These are phyloP conservation scores for Termitomyces titanicus DNA, from an alignment of 768 basidiomycete species.

Conservation along the genomic window DNA sequence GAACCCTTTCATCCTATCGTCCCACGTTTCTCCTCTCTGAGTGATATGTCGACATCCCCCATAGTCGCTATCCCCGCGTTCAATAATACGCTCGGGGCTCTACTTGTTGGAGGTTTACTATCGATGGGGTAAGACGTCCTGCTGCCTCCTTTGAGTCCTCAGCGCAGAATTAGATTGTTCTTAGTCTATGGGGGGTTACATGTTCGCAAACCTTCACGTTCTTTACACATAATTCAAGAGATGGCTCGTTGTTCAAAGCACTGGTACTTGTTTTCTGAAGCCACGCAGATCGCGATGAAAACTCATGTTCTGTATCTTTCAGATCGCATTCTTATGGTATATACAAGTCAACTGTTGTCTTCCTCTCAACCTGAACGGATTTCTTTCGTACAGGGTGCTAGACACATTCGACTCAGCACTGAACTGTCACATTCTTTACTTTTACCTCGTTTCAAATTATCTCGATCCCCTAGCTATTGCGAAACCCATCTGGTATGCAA, in stretches of 20 bases:
- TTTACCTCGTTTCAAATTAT: conserved; percentile 55
- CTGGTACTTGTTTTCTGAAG: conserved; percentile 25
- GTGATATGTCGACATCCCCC: conserved; percentile 12
- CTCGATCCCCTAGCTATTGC: conserved; percentile 40
- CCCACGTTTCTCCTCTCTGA: neutral
- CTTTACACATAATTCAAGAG: conserved; percentile 34
- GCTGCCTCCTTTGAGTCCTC: neutral
- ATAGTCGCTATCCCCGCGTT: conserved; percentile 24
- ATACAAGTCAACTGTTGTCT: neutral
- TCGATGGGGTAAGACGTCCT: conserved; percentile 44
- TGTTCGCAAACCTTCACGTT: conserved; percentile 53
- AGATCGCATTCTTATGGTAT: conserved; percentile 36
- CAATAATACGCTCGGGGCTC: conserved; percentile 51
- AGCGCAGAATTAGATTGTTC: neutral
- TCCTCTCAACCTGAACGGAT: neutral
- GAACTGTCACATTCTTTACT: conserved; percentile 53
- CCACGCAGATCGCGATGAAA: neutral
- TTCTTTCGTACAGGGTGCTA: conserved; percentile 33
- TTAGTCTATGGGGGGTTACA: conserved; percentile 58
- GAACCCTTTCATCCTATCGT: neutral
- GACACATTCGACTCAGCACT: conserved; percentile 56
- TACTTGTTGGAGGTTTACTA: conserved; percentile 49
- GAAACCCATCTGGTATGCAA: conserved; percentile 45
- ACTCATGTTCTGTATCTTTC: neutral
- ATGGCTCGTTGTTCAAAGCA: conserved; percentile 30